Evolutionary conservation across 768 basidiomycete species (phyloP), one percentile per base, ranked within the genome.

Genomic region (Tulasnella sp.): DNA sequence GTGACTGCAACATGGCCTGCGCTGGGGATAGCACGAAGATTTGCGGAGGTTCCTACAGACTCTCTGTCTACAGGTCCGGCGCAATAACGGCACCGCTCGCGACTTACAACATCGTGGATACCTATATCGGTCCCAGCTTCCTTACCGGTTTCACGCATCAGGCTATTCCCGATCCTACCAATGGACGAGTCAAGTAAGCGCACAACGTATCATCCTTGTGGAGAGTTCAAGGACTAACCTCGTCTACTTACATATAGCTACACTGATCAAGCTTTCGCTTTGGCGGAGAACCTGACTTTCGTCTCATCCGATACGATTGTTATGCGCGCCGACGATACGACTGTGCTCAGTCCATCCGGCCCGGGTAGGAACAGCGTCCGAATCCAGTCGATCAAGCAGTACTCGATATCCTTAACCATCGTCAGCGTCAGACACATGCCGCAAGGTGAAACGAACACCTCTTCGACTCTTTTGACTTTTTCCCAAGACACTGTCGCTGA

Each of bases 141-240:
- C 59, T 60, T 21, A 52, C 31, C 25, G 49, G 59, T 7, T 60
- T 51, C 38, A 30, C 41, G 17, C 59, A 60, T 34, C 27, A 60
- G 24, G 51, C 49, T 34, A 60, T 60, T 21, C 21, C 30, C 22
- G 59, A 60, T 25, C 59, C 59, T 44, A 65, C 64, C 21, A 50
- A 65, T 34, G 64, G 64, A 1, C 50, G 64, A 21, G 64, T 65
- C 45, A 62, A 63, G 63, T 65, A 31, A 25, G 62, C 58, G 19
- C 29, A 7, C 21, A 42, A 38, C 4, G 50, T 30, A 30, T 9
- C 34, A 25, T 11, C 31, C 8, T 4, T 53, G n/a, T 12, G 24
- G 17, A 53, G 22, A 41, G n/a, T 53, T 53, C 34, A 41, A 22
- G 15, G n/a, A n/a, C n/a, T n/a, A n/a, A n/a, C n/a, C n/a, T n/a